Conservation (phyloP, 2,329 filamentous ascomycete genomes). For the Colletotrichum camelliae region DNA sequence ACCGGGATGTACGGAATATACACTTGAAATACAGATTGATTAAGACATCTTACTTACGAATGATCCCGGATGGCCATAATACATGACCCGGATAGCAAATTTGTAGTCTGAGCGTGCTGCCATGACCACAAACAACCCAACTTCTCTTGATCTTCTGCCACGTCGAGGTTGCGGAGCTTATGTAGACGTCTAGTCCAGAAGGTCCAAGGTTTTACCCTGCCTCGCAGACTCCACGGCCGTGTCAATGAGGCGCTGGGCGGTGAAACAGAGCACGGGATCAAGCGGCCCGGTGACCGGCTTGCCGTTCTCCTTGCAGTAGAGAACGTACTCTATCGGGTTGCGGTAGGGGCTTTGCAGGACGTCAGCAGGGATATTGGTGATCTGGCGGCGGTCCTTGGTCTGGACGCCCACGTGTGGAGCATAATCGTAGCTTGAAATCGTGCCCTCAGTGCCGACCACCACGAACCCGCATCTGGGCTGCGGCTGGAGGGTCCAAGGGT, state of each 20-base stretch:
- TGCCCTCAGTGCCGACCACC: background rate
- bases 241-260: background rate
- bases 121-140: background rate
- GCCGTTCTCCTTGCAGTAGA: background rate
- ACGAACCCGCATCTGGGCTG: background rate
- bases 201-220: background rate
- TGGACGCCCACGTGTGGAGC: background rate
- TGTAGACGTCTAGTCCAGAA: background rate
- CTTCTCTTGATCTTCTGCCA: background rate
- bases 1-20: no score
- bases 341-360: background rate
- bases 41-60: no score
- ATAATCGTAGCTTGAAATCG: background rate
- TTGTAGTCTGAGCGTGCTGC: background rate
- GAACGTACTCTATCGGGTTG: background rate
- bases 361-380: background rate
- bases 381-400: background rate
- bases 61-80: background rate
- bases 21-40: no score
- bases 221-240: background rate
- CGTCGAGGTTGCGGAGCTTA: background rate
- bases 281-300: background rate
- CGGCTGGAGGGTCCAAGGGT: background rate
- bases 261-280: background rate
- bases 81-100: background rate